phyloP scores from a whole-genome alignment of 176 grass and related monocot genomes.

The Aegilops speltoides region DNA sequence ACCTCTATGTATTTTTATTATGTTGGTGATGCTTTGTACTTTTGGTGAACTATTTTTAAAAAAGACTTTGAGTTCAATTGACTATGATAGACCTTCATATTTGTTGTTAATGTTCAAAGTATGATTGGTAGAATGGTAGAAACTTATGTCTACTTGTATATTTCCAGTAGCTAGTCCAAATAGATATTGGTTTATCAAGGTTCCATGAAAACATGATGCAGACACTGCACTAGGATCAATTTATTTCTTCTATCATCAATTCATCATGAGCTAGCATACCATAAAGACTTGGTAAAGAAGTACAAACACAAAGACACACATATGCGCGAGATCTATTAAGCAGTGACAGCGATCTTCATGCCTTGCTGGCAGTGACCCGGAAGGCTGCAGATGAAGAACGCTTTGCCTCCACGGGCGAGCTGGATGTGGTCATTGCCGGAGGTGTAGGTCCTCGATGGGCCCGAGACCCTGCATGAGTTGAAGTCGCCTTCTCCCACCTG shows the following conservation, averaged over 20 bases:
- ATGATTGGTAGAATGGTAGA: no score
- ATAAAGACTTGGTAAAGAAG: not conserved
- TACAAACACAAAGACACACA: not conserved
- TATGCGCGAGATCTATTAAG: not conserved
- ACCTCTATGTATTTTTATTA: no score
- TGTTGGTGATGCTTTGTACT: no score
- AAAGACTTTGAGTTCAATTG: no score
- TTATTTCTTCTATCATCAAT: not conserved
- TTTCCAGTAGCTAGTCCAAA: no score
- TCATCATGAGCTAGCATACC: not conserved
- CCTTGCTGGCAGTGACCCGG: not conserved
- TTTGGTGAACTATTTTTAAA: no score
- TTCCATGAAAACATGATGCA: no score
- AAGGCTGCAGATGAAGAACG: not conserved
- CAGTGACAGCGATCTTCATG: slow-evolving; percentile 11
- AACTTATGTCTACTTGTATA: no score
- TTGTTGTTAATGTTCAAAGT: no score
- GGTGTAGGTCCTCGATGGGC: not conserved
- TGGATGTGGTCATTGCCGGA: slow-evolving; percentile 18
- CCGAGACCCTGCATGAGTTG: not conserved
- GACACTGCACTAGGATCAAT: not conserved
- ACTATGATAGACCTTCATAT: no score
- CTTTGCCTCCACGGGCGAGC: not conserved
- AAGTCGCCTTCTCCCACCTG: slow-evolving; percentile 10
- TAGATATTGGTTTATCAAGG: no score